Percentiles rank a stretch among this genome's conserved stretches.
Conservation (phyloP, 257 asterid species). For the Solanum appendiculatum region DNA sequence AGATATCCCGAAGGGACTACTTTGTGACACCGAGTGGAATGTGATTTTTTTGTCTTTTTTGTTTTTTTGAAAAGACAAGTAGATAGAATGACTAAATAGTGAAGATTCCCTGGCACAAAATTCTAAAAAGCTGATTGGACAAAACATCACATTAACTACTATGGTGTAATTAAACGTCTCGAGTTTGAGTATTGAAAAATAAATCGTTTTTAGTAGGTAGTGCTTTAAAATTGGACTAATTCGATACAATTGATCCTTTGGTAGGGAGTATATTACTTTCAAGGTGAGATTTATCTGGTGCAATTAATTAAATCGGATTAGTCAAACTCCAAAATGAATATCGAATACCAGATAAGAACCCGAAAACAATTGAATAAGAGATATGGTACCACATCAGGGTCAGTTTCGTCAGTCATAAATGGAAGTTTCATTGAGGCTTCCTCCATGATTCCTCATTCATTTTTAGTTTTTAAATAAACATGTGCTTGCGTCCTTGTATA, state of each 20-base stretch:
- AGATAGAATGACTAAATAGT: background rate
- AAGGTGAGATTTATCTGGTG: background rate
- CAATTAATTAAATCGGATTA: background rate
- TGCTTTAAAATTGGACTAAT: background rate
- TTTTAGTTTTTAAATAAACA: background rate
- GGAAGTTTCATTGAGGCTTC: background rate
- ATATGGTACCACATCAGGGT: background rate
- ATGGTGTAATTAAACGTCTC: background rate
- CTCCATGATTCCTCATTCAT: background rate
- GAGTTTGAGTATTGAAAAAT: background rate
- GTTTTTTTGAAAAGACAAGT: background rate
- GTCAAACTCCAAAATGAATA: background rate
- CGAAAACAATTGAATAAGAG: background rate
- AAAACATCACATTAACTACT: background rate
- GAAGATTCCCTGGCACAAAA: background rate
- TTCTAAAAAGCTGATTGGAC: background rate
- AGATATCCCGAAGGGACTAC: background rate
- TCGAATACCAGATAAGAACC: accelerated
- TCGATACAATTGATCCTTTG: background rate
- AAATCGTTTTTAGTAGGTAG: accelerated
- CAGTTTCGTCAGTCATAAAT: background rate
- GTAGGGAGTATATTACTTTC: background rate
- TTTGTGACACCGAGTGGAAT: background rate
- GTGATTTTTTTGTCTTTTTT: background rate
- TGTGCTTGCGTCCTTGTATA: background rate